Conservation (phyloP, 805 yeast genomes). For the Grigorovia jiainica region DNA sequence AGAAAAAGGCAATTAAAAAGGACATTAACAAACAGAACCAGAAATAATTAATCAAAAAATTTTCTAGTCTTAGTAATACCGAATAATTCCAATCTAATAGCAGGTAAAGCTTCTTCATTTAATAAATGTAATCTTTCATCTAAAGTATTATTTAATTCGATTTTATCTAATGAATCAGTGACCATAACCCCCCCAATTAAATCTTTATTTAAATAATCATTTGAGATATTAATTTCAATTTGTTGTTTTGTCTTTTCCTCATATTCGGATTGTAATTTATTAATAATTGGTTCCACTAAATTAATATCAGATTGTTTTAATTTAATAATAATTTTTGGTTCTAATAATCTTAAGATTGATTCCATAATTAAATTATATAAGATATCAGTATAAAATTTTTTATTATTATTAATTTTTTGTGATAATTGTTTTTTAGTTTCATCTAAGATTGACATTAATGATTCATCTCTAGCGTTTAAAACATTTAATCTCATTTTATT, state of each 20-base stretch:
- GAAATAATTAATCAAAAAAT: slow-evolving; percentile 74
- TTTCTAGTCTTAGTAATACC: slow-evolving; percentile 80
- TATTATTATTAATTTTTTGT: slow-evolving; percentile 40
- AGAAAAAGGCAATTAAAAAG: too few species aligned
- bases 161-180: slow-evolving; percentile 63
- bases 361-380: slow-evolving; percentile 76
- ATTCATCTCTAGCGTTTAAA: slow-evolving; percentile 74
- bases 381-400: slow-evolving; percentile 58
- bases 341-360: slow-evolving; percentile 62
- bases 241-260: slow-evolving; percentile 43
- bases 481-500: slow-evolving; percentile 92
- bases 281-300: slow-evolving; percentile 33
- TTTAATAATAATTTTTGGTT: slow-evolving; percentile 51
- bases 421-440: slow-evolving; percentile 53
- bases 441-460: slow-evolving; percentile 64
- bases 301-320: slow-evolving; percentile 35
- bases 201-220: slow-evolving; percentile 50
- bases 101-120: slow-evolving; percentile 81
- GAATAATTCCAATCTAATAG: slow-evolving; percentile 80
- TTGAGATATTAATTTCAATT: slow-evolving; percentile 48
- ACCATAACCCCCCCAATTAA: slow-evolving; percentile 74
- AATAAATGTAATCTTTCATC: slow-evolving; percentile 86
- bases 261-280: slow-evolving; percentile 33
- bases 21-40: too few species aligned
- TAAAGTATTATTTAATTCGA: slow-evolving; percentile 84